Evolutionary conservation across 305 asterid species (phyloP).

Genomic region (Fraxinus ornus): DNA sequence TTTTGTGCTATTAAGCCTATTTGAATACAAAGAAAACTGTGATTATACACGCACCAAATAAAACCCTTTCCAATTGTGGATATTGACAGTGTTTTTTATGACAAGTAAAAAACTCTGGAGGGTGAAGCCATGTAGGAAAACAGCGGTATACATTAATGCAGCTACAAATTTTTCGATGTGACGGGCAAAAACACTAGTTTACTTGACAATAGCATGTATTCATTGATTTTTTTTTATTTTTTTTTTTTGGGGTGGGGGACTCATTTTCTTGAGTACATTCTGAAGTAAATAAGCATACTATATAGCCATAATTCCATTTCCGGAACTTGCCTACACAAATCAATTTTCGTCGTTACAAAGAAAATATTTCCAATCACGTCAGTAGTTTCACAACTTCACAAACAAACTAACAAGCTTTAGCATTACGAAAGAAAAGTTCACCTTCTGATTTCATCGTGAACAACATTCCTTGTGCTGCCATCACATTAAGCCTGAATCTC

Average conservation of each 20-base stretch:
- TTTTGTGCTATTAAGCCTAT: too few relatives aligned
- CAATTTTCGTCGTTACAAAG: neutral
- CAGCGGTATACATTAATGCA: neutral
- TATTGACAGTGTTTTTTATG: neutral
- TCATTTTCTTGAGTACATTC: neutral
- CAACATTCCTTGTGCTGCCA: slow-evolving; percentile 19
- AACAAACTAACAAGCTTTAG: neutral
- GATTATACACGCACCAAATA: neutral
- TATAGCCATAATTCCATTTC: neutral
- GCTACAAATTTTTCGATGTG: neutral
- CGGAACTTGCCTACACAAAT: neutral
- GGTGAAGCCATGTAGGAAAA: neutral
- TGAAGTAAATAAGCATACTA: neutral
- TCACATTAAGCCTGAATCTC: slow-evolving; percentile 29
- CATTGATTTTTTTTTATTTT: neutral
- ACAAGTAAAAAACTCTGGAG: neutral
- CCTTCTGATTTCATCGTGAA: slow-evolving; percentile 1
- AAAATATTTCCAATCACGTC: neutral
- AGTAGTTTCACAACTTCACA: slow-evolving; percentile 2
- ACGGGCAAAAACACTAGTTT: neutral
- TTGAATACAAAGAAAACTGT: neutral
- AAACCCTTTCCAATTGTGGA: neutral
- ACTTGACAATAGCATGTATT: neutral
- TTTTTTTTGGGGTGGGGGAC: neutral
- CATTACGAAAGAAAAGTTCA: neutral